These are phyloP conservation scores for Aspergillus amoenus DNA, from an alignment of 2,329 filamentous ascomycete genomes.

Conservation along the genomic window DNA sequence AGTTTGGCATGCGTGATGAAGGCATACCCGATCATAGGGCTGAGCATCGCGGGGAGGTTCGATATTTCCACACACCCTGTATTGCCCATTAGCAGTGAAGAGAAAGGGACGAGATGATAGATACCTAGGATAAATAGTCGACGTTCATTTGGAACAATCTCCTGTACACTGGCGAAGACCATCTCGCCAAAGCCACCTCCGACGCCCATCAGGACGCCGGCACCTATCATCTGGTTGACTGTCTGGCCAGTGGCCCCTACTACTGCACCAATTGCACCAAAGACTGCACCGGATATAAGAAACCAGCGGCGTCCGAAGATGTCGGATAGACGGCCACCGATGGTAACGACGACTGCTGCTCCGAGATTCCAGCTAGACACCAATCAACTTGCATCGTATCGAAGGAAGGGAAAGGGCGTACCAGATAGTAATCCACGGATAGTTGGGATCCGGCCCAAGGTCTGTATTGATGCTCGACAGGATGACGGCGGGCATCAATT, in stretches of 20 bases:
- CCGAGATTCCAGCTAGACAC: constrained; percentile 2
- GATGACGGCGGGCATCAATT: constrained; percentile 6
- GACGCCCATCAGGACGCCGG: background rate
- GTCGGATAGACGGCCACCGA: constrained; percentile 3
- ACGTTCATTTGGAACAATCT: background rate
- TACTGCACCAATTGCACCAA: background rate
- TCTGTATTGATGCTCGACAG: constrained; percentile 4
- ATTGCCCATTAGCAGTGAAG: background rate
- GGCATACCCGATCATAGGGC: background rate
- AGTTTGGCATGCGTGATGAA: background rate
- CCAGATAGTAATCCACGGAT: constrained; percentile 7
- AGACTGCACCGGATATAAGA: background rate
- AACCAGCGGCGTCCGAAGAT: constrained; percentile 7
- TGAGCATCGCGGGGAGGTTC: background rate
- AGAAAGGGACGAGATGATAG: background rate
- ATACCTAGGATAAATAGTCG: background rate
- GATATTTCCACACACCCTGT: background rate
- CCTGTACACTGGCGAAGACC: background rate
- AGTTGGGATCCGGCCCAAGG: background rate
- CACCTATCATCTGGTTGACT: background rate
- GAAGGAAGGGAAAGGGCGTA: background rate
- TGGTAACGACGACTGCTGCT: constrained; percentile 1
- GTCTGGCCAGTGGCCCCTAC: background rate
- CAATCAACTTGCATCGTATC: background rate
- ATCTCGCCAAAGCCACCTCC: background rate